Conservation (phyloP, 768 basidiomycete genomes). For the Boletus rubroflammeus region DNA sequence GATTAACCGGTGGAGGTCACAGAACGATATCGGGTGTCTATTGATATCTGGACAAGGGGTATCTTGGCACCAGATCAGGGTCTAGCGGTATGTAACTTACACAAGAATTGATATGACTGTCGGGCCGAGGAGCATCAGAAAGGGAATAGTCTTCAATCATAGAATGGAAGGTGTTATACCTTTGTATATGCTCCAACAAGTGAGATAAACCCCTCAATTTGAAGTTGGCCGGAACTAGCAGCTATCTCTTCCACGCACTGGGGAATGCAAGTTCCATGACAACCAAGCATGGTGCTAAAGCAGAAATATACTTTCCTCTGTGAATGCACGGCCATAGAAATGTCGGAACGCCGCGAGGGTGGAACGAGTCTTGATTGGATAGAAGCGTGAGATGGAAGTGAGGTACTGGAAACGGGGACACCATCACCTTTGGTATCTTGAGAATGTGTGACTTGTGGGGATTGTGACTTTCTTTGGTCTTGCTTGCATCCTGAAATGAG, state of each 20-base stretch:
- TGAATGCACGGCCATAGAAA: constrained; percentile 68
- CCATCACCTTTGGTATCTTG: constrained; percentile 62
- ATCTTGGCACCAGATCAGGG: constrained; percentile 1
- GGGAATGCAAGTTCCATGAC: constrained; percentile 16
- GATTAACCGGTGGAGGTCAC: constrained; percentile 67
- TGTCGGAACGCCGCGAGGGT: constrained; percentile 66
- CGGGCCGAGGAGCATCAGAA: constrained; percentile 22
- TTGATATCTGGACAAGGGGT: constrained; percentile 62
- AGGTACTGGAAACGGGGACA: constrained; percentile 10
- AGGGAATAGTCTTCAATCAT: constrained; percentile 10
- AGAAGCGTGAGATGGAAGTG: constrained; percentile 16
- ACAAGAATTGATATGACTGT: constrained; percentile 84
- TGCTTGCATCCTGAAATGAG: constrained; percentile 55
- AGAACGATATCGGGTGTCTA: constrained; percentile 58
- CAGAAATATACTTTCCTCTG: constrained; percentile 48
- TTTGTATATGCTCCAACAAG: constrained; percentile 71
- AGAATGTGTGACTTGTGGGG: constrained; percentile 45
- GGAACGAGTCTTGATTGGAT: constrained; percentile 53
- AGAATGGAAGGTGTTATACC: constrained; percentile 38
- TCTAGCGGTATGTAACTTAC: constrained; percentile 41
- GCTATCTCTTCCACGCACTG: constrained; percentile 71
- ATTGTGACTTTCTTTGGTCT: constrained; percentile 31
- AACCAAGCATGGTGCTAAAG: neutral
- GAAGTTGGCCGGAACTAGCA: constrained; percentile 45
- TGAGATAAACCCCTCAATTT: constrained; percentile 80